Base-by-base conservation (phyloP, 2,329 filamentous ascomycete genomes). In the Boeremia exigua region DNA sequence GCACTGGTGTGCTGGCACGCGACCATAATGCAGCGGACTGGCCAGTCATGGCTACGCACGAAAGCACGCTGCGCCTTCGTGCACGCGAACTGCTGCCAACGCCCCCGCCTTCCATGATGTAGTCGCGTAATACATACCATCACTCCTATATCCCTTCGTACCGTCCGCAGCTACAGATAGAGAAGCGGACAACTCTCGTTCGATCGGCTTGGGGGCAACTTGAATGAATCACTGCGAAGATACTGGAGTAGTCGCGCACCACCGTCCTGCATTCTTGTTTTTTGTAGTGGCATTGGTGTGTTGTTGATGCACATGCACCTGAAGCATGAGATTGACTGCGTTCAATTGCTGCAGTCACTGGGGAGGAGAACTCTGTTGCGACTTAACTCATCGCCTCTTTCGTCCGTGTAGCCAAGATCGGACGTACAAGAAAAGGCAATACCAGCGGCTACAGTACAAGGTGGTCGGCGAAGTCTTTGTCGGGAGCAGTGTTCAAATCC, bases 11-110 rank as follows among this genome's bases (percentile, higher is more conserved):
- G 60, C 49, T 65, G 68, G 65, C 70, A 72, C 70, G 66, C 70
- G 70, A 73, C 68, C 66, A 63, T 25, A 56, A 48, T 43, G 43
- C 25, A 49, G 48, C 33, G 49, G 43, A 33, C 48, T 55, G 54
- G 52, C 69, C 67, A 71, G 60, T 73, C 64, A 73, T 63, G 63
- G 53, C 61, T 45, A 48, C 61, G 45, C 55, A 54, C 42, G 33
- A 55, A 61, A 58, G 68, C 70, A 75, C 70, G 60, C 72, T 76
- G 62, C 75, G 74, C 51, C 69, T 76, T 61, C 71, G 75, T 50
- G 63, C 72, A 9, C 62, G 62, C 58, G 70, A 19, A 67, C 57
- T 23, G 5, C 14, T 51, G 65, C 38, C 73, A 79, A 43, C 32
- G 23, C 63, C 62, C 66, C 71, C 32, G 67, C 73, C 43, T 78